These are phyloP conservation scores for Marasmius oreades DNA, from an alignment of 1,284 basidiomycete genomes.

Conservation along the genomic window DNA sequence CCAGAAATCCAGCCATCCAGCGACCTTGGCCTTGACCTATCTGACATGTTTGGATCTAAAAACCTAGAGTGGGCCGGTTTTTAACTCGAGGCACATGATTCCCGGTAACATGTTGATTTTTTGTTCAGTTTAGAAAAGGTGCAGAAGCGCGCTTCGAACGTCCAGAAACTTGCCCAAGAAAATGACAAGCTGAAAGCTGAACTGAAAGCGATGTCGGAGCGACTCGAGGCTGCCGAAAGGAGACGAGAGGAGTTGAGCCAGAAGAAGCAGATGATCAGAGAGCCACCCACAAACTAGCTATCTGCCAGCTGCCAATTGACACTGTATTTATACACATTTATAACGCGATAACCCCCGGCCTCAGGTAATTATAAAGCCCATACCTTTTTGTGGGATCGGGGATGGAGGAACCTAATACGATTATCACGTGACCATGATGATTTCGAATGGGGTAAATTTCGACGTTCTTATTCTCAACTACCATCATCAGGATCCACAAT, in stretches of 20 bases:
- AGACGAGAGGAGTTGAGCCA: slow-evolving; percentile 52
- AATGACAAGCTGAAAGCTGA: slow-evolving; percentile 74
- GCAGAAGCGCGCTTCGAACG: slow-evolving; percentile 72
- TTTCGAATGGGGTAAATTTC: neutral
- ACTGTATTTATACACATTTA: too few species aligned
- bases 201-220: slow-evolving; percentile 68
- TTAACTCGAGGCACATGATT: slow-evolving; percentile 16
- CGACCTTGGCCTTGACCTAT: slow-evolving; percentile 48
- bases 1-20: slow-evolving; percentile 51
- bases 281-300: slow-evolving; percentile 23
- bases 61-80: slow-evolving; percentile 12
- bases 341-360: too few species aligned
- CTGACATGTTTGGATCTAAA: slow-evolving; percentile 37
- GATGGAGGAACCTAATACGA: neutral
- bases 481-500: slow-evolving; percentile 1
- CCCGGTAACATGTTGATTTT: slow-evolving; percentile 22
- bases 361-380: too few species aligned
- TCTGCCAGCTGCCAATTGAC: too few species aligned
- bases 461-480: neutral
- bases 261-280: slow-evolving; percentile 36
- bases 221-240: slow-evolving; percentile 70
- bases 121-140: slow-evolving; percentile 53
- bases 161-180: slow-evolving; percentile 70
- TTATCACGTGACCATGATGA: neutral
- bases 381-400: too few species aligned